Base-by-base conservation (phyloP, 169 alveolate species). In the Eimeria falciformis region DNA sequence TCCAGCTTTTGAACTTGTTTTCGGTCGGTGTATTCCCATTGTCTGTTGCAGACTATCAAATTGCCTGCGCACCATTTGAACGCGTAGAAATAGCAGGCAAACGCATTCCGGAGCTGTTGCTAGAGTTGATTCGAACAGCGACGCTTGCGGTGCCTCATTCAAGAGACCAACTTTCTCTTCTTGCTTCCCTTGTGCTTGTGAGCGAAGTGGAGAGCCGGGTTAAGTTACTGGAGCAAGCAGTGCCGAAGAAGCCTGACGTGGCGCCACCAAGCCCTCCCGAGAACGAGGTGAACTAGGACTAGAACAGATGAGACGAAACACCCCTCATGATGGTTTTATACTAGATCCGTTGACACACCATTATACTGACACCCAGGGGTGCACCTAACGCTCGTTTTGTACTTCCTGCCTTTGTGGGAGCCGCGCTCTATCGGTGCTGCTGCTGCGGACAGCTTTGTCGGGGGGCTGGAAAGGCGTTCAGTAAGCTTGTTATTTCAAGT, bases 61-160 rank as follows among this genome's bases (percentile, higher is more conserved):
- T 62, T 6, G 73, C 73, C 73, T 62, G 73, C n/a, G 73, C 73
- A 14, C 73, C 73, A 9, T 62, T 62, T 29, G 37, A 62, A n/a
- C 73, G 73, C 17, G 73, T 62, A n/a, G 73, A 62, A n/a, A 62
- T 29, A 62, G 73, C 73, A 29, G 73, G 73, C 14, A 62, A n/a
- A 0, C 73, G 73, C 29, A 14, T 62, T 12, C 33, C 25, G n/a
- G n/a, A 12, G 11, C 25, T 62, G n/a, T 62, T 62, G 25, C 29
- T n/a, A 29, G 73, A 62, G 73, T 9, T 62, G 37, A 62, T 62
- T 6, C 12, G 25, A 62, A n/a, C 73, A 2, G 73, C 73, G 0
- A 9, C 25, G 37, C n/a, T n/a, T 9, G 73, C 73, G n/a, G 25
- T n/a, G 12, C 73, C 73, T n/a, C 73, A 62, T 2, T 62, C 29